Conservation (phyloP, 129 eudicot genomes). For the Flaveria linearis region DNA sequence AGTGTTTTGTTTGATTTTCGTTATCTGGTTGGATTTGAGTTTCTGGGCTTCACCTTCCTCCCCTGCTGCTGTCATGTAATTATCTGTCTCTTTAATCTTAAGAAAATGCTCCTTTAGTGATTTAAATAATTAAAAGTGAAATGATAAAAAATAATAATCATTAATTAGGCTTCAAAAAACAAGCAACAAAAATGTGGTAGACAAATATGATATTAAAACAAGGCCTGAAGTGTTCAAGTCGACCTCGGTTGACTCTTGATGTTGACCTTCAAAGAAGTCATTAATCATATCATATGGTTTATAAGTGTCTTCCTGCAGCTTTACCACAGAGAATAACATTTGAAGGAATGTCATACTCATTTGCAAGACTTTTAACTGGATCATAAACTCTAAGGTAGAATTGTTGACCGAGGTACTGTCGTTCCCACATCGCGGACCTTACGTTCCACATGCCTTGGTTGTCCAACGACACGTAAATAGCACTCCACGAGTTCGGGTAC, state of each 20-base stretch:
- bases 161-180: constrained; percentile 12
- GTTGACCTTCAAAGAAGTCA: constrained; percentile 32
- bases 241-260: constrained; percentile 40
- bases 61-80: too few relatives aligned
- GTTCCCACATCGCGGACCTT: constrained; percentile 85
- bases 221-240: constrained; percentile 8
- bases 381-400: constrained; percentile 76
- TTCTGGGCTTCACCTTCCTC: too few relatives aligned
- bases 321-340: constrained; percentile 82
- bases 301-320: constrained; percentile 57
- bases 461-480: constrained; percentile 78
- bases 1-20: too few relatives aligned
- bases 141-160: constrained; percentile 19
- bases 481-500: constrained; percentile 82
- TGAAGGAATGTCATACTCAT: constrained; percentile 71
- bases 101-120: neutral
- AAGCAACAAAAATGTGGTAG: neutral
- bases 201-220: neutral
- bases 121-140: neutral
- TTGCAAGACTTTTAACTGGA: constrained; percentile 54
- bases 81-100: too few relatives aligned
- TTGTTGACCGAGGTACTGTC: constrained; percentile 94
- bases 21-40: too few relatives aligned
- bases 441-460: constrained; percentile 98
- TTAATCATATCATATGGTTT: neutral